phyloP scores from a whole-genome alignment of 2,329 filamentous ascomycete genomes.

The Colletotrichum truncatum region DNA sequence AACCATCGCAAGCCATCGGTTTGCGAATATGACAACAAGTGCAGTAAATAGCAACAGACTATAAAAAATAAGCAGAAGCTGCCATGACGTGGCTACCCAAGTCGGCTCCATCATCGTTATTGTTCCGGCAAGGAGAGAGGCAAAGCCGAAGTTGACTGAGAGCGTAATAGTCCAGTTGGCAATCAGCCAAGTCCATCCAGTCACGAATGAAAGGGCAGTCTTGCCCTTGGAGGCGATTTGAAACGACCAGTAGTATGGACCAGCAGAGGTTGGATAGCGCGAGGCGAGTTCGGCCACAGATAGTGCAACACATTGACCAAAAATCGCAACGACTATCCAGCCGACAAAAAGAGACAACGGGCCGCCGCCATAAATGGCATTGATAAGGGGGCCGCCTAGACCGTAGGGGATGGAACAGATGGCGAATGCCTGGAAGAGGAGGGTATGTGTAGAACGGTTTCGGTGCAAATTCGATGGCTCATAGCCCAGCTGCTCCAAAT shows the following conservation, averaged over 20 bases:
- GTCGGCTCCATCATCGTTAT: conserved; percentile 63
- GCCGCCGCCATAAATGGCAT: background rate
- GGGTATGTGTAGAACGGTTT: conserved; percentile 72
- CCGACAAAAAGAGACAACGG: background rate
- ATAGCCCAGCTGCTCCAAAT: conserved; percentile 72
- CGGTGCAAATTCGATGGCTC: conserved; percentile 67
- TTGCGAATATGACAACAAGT: conserved; percentile 71
- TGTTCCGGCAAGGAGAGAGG: conserved; percentile 66
- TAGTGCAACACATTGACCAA: background rate
- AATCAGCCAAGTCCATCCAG: conserved; percentile 77
- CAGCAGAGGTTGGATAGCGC: background rate
- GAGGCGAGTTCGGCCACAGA: background rate
- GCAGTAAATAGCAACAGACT: conserved; percentile 73
- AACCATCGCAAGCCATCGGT: conserved; percentile 71
- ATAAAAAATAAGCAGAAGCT: conserved; percentile 78
- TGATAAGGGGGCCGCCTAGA: conserved; percentile 71
- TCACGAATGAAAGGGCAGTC: conserved; percentile 66
- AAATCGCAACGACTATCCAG: background rate
- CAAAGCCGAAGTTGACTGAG: conserved; percentile 81
- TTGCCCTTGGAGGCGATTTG: conserved; percentile 68
- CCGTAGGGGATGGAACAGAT: conserved; percentile 79
- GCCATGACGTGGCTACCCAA: conserved; percentile 63
- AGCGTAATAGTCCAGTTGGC: conserved; percentile 85
- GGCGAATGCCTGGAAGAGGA: conserved; percentile 80
- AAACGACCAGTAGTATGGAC: conserved; percentile 61